Base-by-base conservation (phyloP, 306 rosid species). In the Trichosanthes truncata region DNA sequence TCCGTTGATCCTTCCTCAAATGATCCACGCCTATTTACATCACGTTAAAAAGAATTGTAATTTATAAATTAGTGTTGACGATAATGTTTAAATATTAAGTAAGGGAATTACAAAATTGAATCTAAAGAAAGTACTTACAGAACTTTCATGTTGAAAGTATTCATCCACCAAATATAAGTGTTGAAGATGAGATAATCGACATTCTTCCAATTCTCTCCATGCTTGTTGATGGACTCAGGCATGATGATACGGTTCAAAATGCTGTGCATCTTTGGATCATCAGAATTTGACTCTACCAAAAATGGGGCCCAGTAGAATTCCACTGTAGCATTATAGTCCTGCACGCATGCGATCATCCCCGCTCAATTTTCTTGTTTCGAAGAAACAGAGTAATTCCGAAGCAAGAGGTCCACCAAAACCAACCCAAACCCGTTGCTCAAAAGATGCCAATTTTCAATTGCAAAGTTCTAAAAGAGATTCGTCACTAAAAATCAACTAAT, bases 91-190 rank as follows among this genome's bases (percentile, higher is more conserved):
- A 18, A 29, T 48, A 20, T 0, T 29, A 17, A 12, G 6, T n/a
- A 79, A 83, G 61, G 9, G 40, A 78, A 14, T 55, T 6, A 9
- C 2, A 6, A 18, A 36, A 25, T n/a, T 17, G 14, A 25, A 3
- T 51, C 0, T 0, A n/a, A 40, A 10, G 4, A 6, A 67, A 1
- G 74, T 18, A 77, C 98, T 92, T 89, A 94, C 99, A 95, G 76
- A 76, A 95, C 87, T 90, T 95, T 95, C 97, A 95, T 95, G 4
- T 51, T 38, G 76, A 63, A 80, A 4, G 93, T 89, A 84, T 95
- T 95, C 99, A 95, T 95, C 99, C 99, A 95, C 99, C 99, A 95
- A 45, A 95, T 95, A 87, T 95, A 95, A 1, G 99, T 95, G 84
- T 95, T 95, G 77, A 95, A 95, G 80, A 95, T 72, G 5, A 95